phyloP scores from a whole-genome alignment of 129 eudicot species.

The Apium graveolens region DNA sequence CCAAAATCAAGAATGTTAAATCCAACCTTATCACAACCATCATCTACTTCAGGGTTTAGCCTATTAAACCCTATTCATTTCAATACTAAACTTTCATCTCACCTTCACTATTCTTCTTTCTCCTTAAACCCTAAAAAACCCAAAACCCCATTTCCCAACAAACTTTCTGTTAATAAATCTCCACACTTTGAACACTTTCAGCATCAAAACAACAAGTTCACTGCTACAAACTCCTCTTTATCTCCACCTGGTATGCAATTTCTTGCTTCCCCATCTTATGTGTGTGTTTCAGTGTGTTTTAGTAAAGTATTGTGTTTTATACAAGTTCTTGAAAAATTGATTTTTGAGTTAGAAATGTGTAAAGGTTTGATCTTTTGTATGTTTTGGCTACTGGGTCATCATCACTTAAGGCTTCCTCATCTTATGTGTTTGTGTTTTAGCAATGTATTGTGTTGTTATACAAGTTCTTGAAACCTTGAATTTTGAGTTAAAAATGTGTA shows the following conservation, averaged over 20 bases:
- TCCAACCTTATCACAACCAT: constrained; percentile 25
- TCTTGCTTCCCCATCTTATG: neutral
- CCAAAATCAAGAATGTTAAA: constrained; percentile 28
- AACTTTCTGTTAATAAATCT: neutral
- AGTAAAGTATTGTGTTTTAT: neutral
- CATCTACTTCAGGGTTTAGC: constrained; percentile 22
- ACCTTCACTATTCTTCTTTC: constrained; percentile 1
- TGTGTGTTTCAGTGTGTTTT: neutral
- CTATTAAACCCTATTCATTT: constrained; percentile 30
- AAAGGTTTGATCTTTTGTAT: neutral
- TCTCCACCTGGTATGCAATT: constrained; percentile 6
- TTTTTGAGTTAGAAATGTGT: neutral
- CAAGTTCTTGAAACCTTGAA: neutral
- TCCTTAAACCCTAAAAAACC: constrained; percentile 13
- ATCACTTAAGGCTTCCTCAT: constrained; percentile 21
- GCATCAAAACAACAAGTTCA: neutral
- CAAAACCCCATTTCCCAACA: constrained; percentile 15
- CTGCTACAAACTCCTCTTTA: neutral
- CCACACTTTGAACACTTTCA: constrained; percentile 1
- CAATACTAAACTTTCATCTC: constrained; percentile 24
- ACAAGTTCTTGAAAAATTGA: neutral
- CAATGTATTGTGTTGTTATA: neutral
- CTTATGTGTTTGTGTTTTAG: neutral
- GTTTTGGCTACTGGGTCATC: constrained; percentile 7
- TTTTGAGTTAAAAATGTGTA: neutral